Evolutionary conservation across 2,329 filamentous ascomycete genomes (phyloP).

Genomic region (Aspergillus neoniger): DNA sequence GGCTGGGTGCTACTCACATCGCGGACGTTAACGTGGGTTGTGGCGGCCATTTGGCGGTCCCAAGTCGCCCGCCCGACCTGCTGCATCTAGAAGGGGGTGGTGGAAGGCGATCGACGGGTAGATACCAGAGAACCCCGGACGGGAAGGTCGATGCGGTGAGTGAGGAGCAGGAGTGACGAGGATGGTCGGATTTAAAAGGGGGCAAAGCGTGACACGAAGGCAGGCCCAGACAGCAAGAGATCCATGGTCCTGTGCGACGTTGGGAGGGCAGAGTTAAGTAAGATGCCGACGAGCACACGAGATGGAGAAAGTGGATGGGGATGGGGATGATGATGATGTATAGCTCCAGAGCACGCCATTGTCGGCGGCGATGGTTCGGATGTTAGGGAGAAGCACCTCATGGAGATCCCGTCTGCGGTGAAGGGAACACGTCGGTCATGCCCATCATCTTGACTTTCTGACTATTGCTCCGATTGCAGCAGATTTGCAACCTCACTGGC

Average conservation of each 20-base stretch:
- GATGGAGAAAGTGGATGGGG: background rate
- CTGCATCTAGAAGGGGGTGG: background rate
- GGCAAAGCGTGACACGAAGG: background rate
- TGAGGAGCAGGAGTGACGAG: background rate
- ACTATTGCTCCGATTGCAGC: background rate
- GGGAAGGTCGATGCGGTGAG: constrained; percentile 2
- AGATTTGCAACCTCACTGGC: background rate
- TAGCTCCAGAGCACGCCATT: constrained; percentile 25
- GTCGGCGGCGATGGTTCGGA: constrained; percentile 21
- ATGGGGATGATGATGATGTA: constrained; percentile 12
- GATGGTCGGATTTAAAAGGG: background rate
- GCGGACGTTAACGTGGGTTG: background rate
- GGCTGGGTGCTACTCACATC: constrained; percentile 1
- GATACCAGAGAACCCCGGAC: background rate
- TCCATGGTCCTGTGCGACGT: constrained; percentile 2
- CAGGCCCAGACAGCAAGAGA: background rate
- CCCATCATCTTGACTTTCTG: no score
- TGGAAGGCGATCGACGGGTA: constrained; percentile 4
- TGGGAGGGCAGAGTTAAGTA: background rate
- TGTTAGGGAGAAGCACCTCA: background rate
- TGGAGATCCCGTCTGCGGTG: background rate
- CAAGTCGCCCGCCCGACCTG: background rate
- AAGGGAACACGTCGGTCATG: background rate
- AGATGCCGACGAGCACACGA: background rate
- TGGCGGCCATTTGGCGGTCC: constrained; percentile 11